phyloP scores from a whole-genome alignment of 352 stramenopile genomes.

The Globisporangium alternatum region DNA sequence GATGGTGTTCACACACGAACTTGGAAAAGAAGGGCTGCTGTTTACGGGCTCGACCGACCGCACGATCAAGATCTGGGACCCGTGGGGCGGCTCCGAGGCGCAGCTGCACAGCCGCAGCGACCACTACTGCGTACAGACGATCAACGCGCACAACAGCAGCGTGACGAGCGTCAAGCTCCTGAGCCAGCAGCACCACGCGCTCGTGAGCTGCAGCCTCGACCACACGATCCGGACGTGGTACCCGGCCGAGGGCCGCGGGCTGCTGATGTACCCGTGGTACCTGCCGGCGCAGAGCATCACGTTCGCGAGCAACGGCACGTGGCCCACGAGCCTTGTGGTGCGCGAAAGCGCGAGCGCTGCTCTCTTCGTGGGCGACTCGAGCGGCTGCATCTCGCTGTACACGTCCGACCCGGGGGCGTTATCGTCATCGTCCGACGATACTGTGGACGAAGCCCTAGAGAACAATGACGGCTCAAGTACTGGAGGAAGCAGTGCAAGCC shows the following conservation, averaged over 20 bases:
- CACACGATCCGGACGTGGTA: constrained; percentile 71
- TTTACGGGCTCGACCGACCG: constrained; percentile 66
- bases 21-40: constrained; percentile 52
- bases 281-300: constrained; percentile 53
- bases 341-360: constrained; percentile 38
- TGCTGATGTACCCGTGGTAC: constrained; percentile 74
- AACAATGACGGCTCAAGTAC: background rate
- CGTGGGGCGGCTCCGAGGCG: constrained; percentile 42
- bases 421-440: background rate
- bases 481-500: background rate
- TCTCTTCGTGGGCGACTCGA: constrained; percentile 65
- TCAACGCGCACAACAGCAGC: constrained; percentile 52
- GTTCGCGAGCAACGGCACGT: constrained; percentile 46
- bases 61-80: constrained; percentile 73
- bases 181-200: constrained; percentile 36
- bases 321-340: constrained; percentile 56
- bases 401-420: constrained; percentile 13
- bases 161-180: constrained; percentile 50
- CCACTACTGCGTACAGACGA: constrained; percentile 60
- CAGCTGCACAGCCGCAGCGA: constrained; percentile 31
- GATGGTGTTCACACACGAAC: constrained; percentile 39
- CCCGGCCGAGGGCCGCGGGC: constrained; percentile 41
- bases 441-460: background rate
- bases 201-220: constrained; percentile 75
- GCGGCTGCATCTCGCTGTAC: constrained; percentile 61